Evolutionary conservation across 768 basidiomycete genomes (phyloP), one percentile per base, ranked within the genome.

Genomic region (Tylopilus intermedius): DNA sequence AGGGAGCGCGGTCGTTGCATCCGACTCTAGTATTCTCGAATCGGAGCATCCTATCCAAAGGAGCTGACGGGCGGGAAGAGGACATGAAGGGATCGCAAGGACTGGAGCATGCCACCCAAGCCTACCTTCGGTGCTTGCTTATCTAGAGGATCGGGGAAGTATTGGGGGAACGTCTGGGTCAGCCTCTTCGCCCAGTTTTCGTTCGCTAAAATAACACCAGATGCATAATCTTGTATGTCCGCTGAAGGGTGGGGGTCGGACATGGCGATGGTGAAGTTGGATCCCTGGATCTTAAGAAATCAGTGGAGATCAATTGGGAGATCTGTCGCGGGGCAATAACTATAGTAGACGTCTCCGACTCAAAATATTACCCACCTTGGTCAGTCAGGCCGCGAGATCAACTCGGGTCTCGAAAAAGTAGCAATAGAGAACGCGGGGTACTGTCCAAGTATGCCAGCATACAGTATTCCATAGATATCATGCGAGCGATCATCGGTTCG

Each of bases 1-100:
- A 0, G 92, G 92, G 57, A 76, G 76, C 8, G 81, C 74, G 33
- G 74, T 80, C 33, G 82, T 83, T 51, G 88, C 72, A 58, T 88
- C 84, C 33, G 81, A 81, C 67, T 91, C 90, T 18, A 89, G 90
- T 3, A 92, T 87, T 57, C 92, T 77, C 10, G 90, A 93, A 67
- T 94, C 92, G 35, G 90, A 79, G 67, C 87, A 90, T 46, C 87
- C 86, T 62, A 90, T 80, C 86, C 86, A 90, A 60, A 88, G 79
- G 10, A 84, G 74, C 87, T 88, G 38, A 18, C 10, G 14, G 5
- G 35, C 8, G 11, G 24, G 10, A 13, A 6, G 2, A 6, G 21
- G 7, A 37, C 7, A 22, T 47, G 45, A 53, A 42, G 21, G 13
- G 5, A 30, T 22, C 9, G 26, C 18, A 39, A 42, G 24, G 13